Percentiles rank a stretch among this genome's conserved stretches.
phyloP scores from a whole-genome alignment of 306 rosid species.

The Castanea mollissima region DNA sequence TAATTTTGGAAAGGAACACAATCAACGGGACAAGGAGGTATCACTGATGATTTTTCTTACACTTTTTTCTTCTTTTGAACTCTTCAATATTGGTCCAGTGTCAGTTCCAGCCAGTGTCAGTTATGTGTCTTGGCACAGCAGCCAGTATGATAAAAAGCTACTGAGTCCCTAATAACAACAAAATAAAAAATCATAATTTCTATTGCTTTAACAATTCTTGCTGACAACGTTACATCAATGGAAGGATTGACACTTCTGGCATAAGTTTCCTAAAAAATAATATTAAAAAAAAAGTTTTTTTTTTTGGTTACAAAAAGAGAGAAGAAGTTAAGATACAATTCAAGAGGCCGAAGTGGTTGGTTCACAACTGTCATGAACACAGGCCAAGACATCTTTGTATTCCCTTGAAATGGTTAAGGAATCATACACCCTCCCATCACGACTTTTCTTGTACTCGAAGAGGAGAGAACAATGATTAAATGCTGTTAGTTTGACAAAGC shows the following conservation, averaged over 20 bases:
- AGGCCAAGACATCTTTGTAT: slow-evolving; percentile 77
- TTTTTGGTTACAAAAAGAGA: too few species aligned
- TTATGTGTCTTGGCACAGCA: too few species aligned
- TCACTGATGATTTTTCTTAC: too few species aligned
- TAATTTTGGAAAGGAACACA: too few species aligned
- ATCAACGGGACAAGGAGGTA: too few species aligned
- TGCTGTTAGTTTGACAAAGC: slow-evolving; percentile 79
- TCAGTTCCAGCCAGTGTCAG: too few species aligned
- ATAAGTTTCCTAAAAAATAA: background rate
- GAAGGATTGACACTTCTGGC: background rate
- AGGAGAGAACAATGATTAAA: slow-evolving; percentile 70
- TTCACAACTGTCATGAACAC: slow-evolving; percentile 74
- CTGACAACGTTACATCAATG: background rate
- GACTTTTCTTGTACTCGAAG: slow-evolving; percentile 74
- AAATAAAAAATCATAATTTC: background rate
- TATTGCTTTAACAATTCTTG: background rate
- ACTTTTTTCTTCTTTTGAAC: too few species aligned
- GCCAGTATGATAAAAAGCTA: background rate
- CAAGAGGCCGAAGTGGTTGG: slow-evolving; percentile 51
- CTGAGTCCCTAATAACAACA: background rate
- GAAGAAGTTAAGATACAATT: slow-evolving; percentile 1
- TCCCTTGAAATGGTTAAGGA: slow-evolving; percentile 70
- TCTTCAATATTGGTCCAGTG: too few species aligned
- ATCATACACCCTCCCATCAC: slow-evolving; percentile 68
- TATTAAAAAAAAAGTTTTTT: too few species aligned